A percentile compares a stretch with the other conserved stretches of the same genome.
Evolutionary conservation across 768 basidiomycete genomes (phyloP).

Genomic region (Phlegmacium glaucopus): DNA sequence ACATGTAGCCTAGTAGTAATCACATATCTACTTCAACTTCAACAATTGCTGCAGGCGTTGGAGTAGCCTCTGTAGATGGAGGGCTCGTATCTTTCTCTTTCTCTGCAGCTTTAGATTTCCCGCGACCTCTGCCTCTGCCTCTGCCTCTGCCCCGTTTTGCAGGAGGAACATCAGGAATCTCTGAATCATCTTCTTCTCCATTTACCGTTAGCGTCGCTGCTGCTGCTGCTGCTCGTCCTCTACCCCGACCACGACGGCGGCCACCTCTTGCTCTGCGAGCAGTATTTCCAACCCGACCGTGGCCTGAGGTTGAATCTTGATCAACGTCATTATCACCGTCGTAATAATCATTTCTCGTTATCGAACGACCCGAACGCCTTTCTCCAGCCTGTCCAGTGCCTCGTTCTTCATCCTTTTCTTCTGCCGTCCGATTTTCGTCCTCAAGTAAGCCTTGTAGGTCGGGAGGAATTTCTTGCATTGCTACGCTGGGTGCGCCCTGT

Average conservation of each 20-base stretch:
- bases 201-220: slow-evolving; percentile 15
- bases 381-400: slow-evolving; percentile 56
- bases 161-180: slow-evolving; percentile 11
- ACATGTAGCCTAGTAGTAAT: no score
- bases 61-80: slow-evolving; percentile 29
- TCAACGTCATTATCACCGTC: slow-evolving; percentile 74
- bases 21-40: slow-evolving; percentile 18
- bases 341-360: slow-evolving; percentile 65
- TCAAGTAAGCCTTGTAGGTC: slow-evolving; percentile 76
- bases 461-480: slow-evolving; percentile 95
- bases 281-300: slow-evolving; percentile 16
- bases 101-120: slow-evolving; percentile 22
- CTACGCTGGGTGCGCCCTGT: slow-evolving; percentile 94
- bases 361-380: slow-evolving; percentile 47
- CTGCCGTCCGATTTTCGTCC: slow-evolving; percentile 64
- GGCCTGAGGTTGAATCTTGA: slow-evolving; percentile 28
- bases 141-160: slow-evolving; percentile 30
- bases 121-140: slow-evolving; percentile 34
- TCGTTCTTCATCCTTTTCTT: slow-evolving; percentile 70
- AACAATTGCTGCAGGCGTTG: slow-evolving; percentile 28
- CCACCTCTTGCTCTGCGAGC: slow-evolving; percentile 23
- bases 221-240: slow-evolving; percentile 18
- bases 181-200: slow-evolving; percentile 17
- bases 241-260: slow-evolving; percentile 23
- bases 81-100: slow-evolving; percentile 13